Evolutionary conservation across 163 green algal species (phyloP), one percentile per base, ranked within the genome.

Genomic region (Scenedesmus sp.): DNA sequence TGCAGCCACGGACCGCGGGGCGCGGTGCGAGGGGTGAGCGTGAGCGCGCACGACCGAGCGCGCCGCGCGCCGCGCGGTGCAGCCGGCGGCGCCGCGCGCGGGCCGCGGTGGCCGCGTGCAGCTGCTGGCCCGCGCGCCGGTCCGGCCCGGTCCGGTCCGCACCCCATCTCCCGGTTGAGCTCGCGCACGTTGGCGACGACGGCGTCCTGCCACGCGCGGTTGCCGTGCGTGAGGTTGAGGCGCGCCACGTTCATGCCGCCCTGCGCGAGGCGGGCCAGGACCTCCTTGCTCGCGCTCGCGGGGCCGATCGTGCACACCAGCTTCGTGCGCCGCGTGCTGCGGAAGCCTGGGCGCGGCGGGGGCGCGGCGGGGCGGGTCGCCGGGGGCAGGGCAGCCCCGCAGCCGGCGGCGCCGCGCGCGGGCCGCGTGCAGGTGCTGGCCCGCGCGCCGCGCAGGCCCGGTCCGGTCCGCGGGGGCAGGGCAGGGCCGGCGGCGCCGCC

Each of bases 221-320:
- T 85, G 36, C 86, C 86, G 80, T 96, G 91, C 28, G 69, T 87
- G 87, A 94, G 88, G 74, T 93, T 94, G 2, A 93, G 83, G 0
- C 89, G 81, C 0, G 90, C 91, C n/a, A 93, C 81, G 60, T 94
- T 95, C 91, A 95, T 95, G 56, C 91, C 91, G 34, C 83, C 86
- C 34, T 83, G 64, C 39, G 89, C 88, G 48, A 96, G 50, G 1
- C 48, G 71, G 33, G 90, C 82, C 51, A 97, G 83, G 80, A 89
- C 87, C 42, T 92, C 83, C 31, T 80, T 60, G 56, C 53, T 82
- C 75, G 78, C 85, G 54, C 63, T 89, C 6, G 87, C 57, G 0
- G 93, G 93, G 0, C 93, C 93, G 56, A 97, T 95, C n/a, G 93
- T 97, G 77, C 86, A 93, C 48, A 97, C 90, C 14, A 97, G 83